Conservation (phyloP, 257 asterid species). For the Ocimum tenuiflorum region DNA sequence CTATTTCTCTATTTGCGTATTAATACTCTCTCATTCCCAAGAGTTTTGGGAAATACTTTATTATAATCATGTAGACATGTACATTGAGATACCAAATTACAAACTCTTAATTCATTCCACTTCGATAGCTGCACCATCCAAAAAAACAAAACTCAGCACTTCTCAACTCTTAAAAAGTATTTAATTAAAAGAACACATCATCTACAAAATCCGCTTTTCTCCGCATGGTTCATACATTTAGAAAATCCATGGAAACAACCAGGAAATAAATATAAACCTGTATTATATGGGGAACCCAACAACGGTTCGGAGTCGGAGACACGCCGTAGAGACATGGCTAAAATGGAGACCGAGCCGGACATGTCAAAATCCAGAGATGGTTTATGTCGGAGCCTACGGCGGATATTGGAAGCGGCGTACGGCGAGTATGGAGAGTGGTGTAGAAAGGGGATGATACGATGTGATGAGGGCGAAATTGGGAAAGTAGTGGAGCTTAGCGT, state of each 20-base stretch:
- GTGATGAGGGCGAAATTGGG: slow-evolving; percentile 39
- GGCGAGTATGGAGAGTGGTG: slow-evolving; percentile 25
- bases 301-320: slow-evolving; percentile 43
- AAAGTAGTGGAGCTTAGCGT: slow-evolving; percentile 23
- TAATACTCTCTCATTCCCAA: neutral
- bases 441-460: slow-evolving; percentile 29
- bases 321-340: slow-evolving; percentile 28
- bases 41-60: neutral
- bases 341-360: slow-evolving; percentile 38
- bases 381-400: slow-evolving; percentile 19
- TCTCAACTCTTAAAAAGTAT: neutral
- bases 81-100: neutral
- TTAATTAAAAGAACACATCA: neutral
- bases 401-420: slow-evolving; percentile 13
- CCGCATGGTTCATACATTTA: neutral
- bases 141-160: neutral
- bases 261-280: neutral
- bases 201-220: neutral
- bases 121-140: neutral
- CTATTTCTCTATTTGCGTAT: neutral
- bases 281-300: slow-evolving; percentile 49
- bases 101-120: neutral
- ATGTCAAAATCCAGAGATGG: slow-evolving; percentile 32
- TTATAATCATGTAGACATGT: neutral
- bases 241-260: neutral